These are phyloP conservation scores for Picea glauca DNA, from an alignment of 75 land plant species.

Conservation along the genomic window DNA sequence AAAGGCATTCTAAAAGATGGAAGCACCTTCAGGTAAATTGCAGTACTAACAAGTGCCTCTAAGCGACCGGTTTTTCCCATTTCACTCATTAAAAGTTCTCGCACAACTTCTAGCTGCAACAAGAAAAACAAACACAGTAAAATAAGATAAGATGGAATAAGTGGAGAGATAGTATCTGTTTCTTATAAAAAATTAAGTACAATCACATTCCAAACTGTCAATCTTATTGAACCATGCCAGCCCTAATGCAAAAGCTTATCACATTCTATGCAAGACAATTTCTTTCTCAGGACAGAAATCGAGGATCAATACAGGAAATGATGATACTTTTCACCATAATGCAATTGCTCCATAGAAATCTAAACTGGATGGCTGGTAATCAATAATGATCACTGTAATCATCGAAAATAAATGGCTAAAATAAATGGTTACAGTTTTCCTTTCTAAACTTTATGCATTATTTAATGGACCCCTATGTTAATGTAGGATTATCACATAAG, in stretches of 20 bases:
- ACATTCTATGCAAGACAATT: neutral
- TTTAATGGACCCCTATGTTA: neutral
- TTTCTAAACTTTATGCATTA: neutral
- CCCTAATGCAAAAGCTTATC: neutral
- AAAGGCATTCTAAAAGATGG: neutral
- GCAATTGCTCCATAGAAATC: neutral
- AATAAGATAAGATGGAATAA: neutral
- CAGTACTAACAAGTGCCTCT: conserved; percentile 73
- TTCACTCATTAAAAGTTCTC: conserved; percentile 50
- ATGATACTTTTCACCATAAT: neutral
- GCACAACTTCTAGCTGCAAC: conserved; percentile 89
- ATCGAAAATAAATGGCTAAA: neutral
- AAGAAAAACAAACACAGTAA: conserved; percentile 4
- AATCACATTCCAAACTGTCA: conserved; percentile 5
- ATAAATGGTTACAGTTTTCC: neutral
- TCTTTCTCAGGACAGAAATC: neutral
- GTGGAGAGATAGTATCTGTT: neutral
- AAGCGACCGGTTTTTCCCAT: conserved; percentile 35
- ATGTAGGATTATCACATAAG: neutral
- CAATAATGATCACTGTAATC: neutral
- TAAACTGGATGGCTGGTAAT: neutral
- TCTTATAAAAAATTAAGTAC: conserved; percentile 4
- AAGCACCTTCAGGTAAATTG: conserved; percentile 85
- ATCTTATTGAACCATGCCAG: neutral
- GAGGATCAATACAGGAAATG: neutral